Base-by-base conservation (phyloP, 1,139 yeast species). In the Blastobotrys persicus region DNA sequence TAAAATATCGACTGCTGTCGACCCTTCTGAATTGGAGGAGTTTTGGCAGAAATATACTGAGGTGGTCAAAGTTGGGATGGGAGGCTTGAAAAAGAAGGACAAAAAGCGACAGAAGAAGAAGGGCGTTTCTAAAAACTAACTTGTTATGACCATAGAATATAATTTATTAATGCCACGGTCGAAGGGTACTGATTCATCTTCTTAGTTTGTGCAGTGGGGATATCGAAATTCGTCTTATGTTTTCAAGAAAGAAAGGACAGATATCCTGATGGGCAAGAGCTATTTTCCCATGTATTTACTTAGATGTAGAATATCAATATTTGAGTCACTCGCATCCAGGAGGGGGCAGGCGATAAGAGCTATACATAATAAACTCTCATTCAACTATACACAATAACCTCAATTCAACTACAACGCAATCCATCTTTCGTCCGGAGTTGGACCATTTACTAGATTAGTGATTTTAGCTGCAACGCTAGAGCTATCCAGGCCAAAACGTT, bases 41-140 rank as follows among this genome's bases (percentile, higher is more conserved):
- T 87, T 87, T 63, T 87, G 95, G 95, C 66, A 68, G 35, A 80
- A 79, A 38, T 87, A 86, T 64, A 71, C 85, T 1, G 81, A 78
- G 42, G 78, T 78, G 0, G 73, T 86, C 51, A 86, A 85, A 63
- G 64, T 71, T 26, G 88, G 84, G 4, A 76, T 80, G 65, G 69
- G 71, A 7, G 86, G 87, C 2, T 70, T 83, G 61, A 72, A 76
- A 55, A 80, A 79, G 73, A 81, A 81, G 70, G 83, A 80, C 55
- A 81, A 81, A 70, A 80, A 79, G 71, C 81, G 79, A 73, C 70
- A 67, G 55, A 76, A 73, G 65, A 73, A 70, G 65, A 56, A 59
- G 35, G 65, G 65, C 31, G 42, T 9, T 23, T 23, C 28, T 6
- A 23, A 23, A 9, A 23, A 23, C 28, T 23, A 23, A 23, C 6